These are phyloP conservation scores for Pleomassaria siparia DNA, from an alignment of 2,329 filamentous ascomycete genomes.

Conservation along the genomic window DNA sequence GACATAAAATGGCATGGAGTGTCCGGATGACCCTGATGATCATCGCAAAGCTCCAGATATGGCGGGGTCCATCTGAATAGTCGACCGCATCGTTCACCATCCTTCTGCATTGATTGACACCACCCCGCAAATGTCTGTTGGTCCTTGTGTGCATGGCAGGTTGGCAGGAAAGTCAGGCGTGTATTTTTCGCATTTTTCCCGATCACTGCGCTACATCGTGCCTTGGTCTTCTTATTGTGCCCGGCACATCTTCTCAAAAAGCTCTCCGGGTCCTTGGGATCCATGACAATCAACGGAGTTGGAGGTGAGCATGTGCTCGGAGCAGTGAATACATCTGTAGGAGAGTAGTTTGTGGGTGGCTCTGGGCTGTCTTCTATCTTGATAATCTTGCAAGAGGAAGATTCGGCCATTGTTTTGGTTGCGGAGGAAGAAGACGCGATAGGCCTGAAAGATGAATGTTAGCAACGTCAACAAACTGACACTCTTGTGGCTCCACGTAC, in stretches of 20 bases:
- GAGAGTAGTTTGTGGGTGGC: neutral
- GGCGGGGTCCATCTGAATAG: slow-evolving; percentile 33
- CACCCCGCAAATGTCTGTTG: slow-evolving; percentile 29
- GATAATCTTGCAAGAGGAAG: slow-evolving; percentile 4
- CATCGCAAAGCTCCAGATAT: slow-evolving; percentile 30
- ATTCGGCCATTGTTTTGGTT: neutral
- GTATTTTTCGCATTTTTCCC: slow-evolving; percentile 18
- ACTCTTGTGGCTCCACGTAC: neutral
- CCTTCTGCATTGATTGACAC: slow-evolving; percentile 22
- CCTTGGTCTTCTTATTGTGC: slow-evolving; percentile 28
- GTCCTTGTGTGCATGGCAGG: slow-evolving; percentile 31
- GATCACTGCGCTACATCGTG: slow-evolving; percentile 23
- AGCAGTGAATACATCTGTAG: neutral
- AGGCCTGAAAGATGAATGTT: neutral
- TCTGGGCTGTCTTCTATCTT: slow-evolving; percentile 19
- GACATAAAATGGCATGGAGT: slow-evolving; percentile 34
- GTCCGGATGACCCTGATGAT: slow-evolving; percentile 28
- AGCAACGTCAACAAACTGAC: neutral
- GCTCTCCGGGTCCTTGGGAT: slow-evolving; percentile 30
- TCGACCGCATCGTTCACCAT: slow-evolving; percentile 26
- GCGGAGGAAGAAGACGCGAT: neutral
- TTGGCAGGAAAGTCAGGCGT: slow-evolving; percentile 25
- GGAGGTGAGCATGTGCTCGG: neutral
- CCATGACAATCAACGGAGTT: slow-evolving; percentile 2
- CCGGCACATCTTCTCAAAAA: slow-evolving; percentile 31